Evolutionary conservation across 176 grass and related monocot genomes (phyloP), one percentile per base, ranked within the genome.

Genomic region (Pontederia paniculata): DNA sequence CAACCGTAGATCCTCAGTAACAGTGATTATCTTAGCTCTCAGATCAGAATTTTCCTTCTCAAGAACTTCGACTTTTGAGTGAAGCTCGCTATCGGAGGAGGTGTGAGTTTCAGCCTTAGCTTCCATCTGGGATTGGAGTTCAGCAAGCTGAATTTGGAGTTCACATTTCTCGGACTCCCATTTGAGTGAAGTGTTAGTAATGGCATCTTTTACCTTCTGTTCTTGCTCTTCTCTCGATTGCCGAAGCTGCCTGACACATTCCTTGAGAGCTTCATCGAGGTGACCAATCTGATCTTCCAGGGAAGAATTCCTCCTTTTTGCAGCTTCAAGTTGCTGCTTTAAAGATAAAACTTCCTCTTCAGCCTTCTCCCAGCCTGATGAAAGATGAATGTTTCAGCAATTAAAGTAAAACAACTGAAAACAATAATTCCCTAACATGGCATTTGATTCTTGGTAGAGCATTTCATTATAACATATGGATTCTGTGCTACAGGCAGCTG

Each of bases 301-400:
- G 43, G 70, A 47, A 9, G 62, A 50, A 75, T 84, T 88, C 64
- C 67, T 97, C 53, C 68, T 23, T 55, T 69, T 56, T 77, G 77
- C 63, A 58, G 66, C 70, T 45, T 73, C 70, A 58, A 93, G 79
- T 72, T 83, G 94, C 12, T 69, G 62, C 55, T 84, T 98, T 54
- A 98, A 52, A 18, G 60, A 57, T 7, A 63, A 66, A 54, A 80
- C 85, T 77, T 98, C 87, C 60, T 79, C 83, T 62, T 88, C 75
- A 10, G 94, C 94, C 31, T 84, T 98, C 66, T 98, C 94, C 94
- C 87, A 98, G 64, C 87, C 88, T 94, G 12, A 54, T 1, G 17
- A 54, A 48, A 58, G 66, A 70, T 20, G 12, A 16, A 57, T 50
- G 41, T 50, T 37, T 51, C 18, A 41, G 45, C 19, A 50, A 16